These are phyloP conservation scores for Middelhovenomyces tepae DNA, from an alignment of 805 yeast genomes.

Conservation along the genomic window DNA sequence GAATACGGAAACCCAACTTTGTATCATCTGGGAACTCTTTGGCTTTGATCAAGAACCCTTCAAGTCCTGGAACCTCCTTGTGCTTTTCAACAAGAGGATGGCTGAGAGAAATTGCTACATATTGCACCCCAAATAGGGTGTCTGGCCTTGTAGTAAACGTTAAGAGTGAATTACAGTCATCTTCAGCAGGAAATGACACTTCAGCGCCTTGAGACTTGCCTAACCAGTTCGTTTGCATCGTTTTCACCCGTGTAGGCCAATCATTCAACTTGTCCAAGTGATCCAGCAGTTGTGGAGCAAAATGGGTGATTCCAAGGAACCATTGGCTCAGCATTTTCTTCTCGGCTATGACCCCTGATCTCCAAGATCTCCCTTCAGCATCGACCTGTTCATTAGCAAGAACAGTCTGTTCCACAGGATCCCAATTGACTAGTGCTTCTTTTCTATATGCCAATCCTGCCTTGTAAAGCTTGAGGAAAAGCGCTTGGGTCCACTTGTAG, in stretches of 20 bases:
- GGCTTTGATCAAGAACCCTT: constrained; percentile 35
- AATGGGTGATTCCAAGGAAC: constrained; percentile 85
- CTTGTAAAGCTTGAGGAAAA: constrained; percentile 64
- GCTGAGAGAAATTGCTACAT: constrained; percentile 63
- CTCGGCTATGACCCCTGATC: constrained; percentile 93
- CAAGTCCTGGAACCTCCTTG: constrained; percentile 32
- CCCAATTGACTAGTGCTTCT: constrained; percentile 93
- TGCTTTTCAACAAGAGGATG: constrained; percentile 52
- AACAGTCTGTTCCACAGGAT: constrained; percentile 91
- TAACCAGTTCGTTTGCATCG: constrained; percentile 93
- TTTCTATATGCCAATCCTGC: constrained; percentile 79
- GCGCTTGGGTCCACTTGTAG: constrained; percentile 86
- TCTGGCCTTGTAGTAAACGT: constrained; percentile 89
- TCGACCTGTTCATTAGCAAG: constrained; percentile 97
- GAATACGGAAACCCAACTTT: constrained; percentile 51
- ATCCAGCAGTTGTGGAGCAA: constrained; percentile 53
- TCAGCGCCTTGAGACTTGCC: constrained; percentile 81
- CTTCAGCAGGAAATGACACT: constrained; percentile 36
- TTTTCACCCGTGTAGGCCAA: constrained; percentile 86
- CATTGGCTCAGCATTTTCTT: constrained; percentile 76
- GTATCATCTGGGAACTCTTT: constrained; percentile 37
- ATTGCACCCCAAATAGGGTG: constrained; percentile 76
- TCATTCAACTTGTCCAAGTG: constrained; percentile 54
- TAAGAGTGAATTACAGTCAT: constrained; percentile 26
- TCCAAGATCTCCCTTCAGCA: constrained; percentile 83